These are phyloP conservation scores for Leucocoprinus leucothites DNA, from an alignment of 768 basidiomycete species.

Conservation along the genomic window DNA sequence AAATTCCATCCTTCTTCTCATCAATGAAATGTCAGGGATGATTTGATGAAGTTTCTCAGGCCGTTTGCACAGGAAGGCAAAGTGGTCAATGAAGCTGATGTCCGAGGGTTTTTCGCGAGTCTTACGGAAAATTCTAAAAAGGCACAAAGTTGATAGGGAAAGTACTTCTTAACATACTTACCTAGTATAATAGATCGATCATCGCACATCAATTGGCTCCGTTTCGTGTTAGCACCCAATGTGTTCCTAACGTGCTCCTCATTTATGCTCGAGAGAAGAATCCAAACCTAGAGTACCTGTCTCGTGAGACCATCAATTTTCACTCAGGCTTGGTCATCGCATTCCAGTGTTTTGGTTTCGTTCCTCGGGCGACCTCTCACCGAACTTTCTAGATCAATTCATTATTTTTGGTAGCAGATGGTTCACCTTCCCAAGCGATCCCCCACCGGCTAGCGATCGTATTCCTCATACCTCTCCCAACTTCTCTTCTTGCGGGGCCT, in stretches of 20 bases:
- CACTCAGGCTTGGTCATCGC: not conserved
- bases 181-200: too few relatives aligned
- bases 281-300: not conserved
- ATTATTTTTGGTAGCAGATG: not conserved
- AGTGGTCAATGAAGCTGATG: slow-evolving; percentile 70
- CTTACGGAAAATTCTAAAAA: slow-evolving; percentile 37
- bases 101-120: slow-evolving; percentile 62
- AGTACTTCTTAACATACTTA: not conserved
- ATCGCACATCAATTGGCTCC: too few relatives aligned
- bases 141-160: slow-evolving; percentile 9
- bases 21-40: slow-evolving; percentile 47
- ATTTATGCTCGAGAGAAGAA: not conserved
- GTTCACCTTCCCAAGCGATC: not conserved
- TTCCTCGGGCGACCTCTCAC: not conserved
- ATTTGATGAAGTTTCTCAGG: slow-evolving; percentile 65
- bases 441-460: not conserved
- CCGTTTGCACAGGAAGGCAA: slow-evolving; percentile 80
- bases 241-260: not conserved
- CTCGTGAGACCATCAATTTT: slow-evolving; percentile 2
- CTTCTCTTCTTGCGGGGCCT: not conserved
- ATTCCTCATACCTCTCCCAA: not conserved
- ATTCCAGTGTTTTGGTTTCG: not conserved
- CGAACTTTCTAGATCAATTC: not conserved
- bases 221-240: too few relatives aligned
- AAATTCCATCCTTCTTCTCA: not conserved